Conservation (phyloP, 345 rosid species). For the Viola odorata region DNA sequence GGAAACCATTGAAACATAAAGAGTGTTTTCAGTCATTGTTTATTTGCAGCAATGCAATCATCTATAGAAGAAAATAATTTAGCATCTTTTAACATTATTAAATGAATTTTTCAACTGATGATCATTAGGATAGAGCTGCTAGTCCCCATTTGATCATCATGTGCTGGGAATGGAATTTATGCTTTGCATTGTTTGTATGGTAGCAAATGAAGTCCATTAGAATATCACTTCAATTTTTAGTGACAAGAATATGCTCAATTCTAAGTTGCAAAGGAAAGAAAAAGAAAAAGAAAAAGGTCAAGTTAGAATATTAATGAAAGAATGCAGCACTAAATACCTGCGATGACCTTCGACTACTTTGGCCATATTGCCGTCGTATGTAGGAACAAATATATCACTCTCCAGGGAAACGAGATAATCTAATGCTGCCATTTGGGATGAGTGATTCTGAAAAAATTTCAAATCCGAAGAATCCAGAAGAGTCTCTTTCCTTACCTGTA, state of each 20-base stretch:
- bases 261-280: no score
- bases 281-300: not conserved
- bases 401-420: conserved; percentile 86
- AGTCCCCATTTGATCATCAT: not conserved
- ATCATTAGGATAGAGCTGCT: no score
- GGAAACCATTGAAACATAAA: conserved; percentile 12
- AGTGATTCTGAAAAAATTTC: conserved; percentile 62
- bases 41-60: not conserved
- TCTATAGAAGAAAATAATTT: no score
- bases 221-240: not conserved
- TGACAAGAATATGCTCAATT: no score
- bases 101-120: no score
- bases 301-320: not conserved
- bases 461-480: conserved; percentile 59
- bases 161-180: not conserved
- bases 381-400: conserved; percentile 89
- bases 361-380: conserved; percentile 94
- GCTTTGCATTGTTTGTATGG: not conserved
- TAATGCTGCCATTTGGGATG: conserved; percentile 89
- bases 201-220: not conserved
- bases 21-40: not conserved
- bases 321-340: conserved; percentile 37
- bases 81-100: no score
- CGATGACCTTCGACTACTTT: conserved; percentile 99
- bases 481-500: conserved; percentile 85